Conservation (phyloP, 2,329 filamentous ascomycete genomes). For the Fusarium fracticaudum region DNA sequence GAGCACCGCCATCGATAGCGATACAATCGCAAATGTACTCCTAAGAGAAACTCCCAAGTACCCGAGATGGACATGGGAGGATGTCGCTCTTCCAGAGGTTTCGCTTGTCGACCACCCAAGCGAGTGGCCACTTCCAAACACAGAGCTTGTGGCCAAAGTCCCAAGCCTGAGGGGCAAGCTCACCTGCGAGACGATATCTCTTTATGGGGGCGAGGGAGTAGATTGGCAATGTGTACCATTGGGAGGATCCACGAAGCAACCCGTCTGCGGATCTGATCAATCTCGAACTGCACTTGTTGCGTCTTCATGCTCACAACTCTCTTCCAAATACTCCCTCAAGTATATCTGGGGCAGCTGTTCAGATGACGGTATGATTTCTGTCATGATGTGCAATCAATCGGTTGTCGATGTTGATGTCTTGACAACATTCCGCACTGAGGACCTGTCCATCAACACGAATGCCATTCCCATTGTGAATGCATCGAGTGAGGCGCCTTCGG, state of each 20-base stretch:
- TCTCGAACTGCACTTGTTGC: conserved; percentile 36
- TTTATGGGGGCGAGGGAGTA: conserved; percentile 20
- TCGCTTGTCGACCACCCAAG: conserved; percentile 22
- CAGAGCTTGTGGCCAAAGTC: conserved; percentile 31
- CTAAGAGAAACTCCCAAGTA: conserved; percentile 35
- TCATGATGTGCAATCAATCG: conserved; percentile 41
- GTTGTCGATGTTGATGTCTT: conserved; percentile 34
- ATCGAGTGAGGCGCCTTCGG: conserved; percentile 20
- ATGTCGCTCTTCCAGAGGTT: conserved; percentile 38
- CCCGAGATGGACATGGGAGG: conserved; percentile 42
- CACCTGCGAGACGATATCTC: conserved; percentile 34
- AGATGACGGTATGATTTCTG: conserved; percentile 25
- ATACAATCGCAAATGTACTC: conserved; percentile 31
- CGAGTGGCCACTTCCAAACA: conserved; percentile 39
- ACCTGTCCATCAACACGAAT: conserved; percentile 34
- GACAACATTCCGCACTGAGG: conserved; percentile 39
- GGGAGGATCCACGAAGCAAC: conserved; percentile 21
- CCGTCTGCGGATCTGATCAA: conserved; percentile 28
- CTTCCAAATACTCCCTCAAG: conserved; percentile 29
- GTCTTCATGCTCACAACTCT: conserved; percentile 35
- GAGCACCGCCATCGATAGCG: conserved; percentile 17
- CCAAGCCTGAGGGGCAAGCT: conserved; percentile 31
- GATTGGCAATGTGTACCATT: conserved; percentile 33
- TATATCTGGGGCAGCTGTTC: conserved; percentile 44
- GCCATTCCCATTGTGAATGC: conserved; percentile 33